A percentile compares a stretch with the other conserved stretches of the same genome.
Conservation (phyloP, 805 yeast genomes). For the Clavispora santaluciae region DNA sequence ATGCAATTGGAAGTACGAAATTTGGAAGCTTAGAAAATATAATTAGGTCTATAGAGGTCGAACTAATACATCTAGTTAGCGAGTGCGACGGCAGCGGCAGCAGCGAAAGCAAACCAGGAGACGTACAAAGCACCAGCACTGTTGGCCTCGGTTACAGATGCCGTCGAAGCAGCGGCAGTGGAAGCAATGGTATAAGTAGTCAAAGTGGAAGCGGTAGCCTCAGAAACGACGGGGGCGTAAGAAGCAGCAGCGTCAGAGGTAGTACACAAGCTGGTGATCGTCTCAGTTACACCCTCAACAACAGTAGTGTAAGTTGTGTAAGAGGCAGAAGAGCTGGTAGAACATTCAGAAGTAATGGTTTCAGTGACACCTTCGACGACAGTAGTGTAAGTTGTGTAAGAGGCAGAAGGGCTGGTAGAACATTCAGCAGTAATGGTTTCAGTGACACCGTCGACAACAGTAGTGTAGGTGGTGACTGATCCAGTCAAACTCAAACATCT, state of each 20-base stretch:
- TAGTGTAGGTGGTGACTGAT: constrained; percentile 8
- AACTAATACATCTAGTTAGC: background rate
- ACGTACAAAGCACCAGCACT: background rate
- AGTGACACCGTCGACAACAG: constrained; percentile 6
- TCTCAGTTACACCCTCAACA: background rate
- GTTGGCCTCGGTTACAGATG: background rate
- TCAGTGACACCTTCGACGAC: constrained; percentile 4
- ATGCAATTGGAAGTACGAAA: background rate
- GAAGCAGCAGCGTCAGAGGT: background rate
- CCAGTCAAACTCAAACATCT: constrained; percentile 10
- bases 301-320: constrained; percentile 2
- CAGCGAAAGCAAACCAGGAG: background rate
- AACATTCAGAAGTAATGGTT: constrained; percentile 5
- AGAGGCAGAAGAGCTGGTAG: background rate
- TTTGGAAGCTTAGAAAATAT: background rate
- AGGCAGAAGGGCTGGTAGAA: constrained; percentile 1
- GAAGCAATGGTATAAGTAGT: background rate
- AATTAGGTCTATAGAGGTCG: background rate
- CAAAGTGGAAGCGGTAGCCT: background rate
- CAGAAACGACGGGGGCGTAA: background rate
- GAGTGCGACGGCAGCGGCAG: background rate
- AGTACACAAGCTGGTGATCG: constrained; percentile 1
- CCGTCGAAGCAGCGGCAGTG: background rate
- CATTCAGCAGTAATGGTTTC: constrained; percentile 9
- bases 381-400: constrained; percentile 8